Conservation (phyloP, 2,329 filamentous ascomycete species). For the Incumbomyces delicatus region DNA sequence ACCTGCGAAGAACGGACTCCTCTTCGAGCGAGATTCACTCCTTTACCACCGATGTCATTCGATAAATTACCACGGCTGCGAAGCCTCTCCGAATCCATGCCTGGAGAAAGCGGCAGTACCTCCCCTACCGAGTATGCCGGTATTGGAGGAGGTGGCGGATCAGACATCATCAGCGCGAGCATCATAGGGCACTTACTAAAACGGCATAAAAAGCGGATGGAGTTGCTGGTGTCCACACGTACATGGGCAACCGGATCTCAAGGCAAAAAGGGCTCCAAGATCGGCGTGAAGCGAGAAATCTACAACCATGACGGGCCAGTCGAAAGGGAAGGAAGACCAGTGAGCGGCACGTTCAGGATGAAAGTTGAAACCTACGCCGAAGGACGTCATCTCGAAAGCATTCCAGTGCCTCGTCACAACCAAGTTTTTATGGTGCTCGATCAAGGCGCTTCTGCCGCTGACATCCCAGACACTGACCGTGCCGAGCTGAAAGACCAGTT, state of each 20-base stretch:
- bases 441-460: constrained; percentile 13
- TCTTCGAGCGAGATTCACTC: constrained; percentile 7
- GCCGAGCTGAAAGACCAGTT: constrained; percentile 16
- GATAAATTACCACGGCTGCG: constrained; percentile 11
- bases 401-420: constrained; percentile 14
- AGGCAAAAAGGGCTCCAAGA: constrained; percentile 15
- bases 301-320: constrained; percentile 16
- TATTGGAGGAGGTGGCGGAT: constrained; percentile 19
- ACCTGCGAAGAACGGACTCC: constrained; percentile 1
- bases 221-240: constrained; percentile 17
- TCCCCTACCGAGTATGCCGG: constrained; percentile 12
- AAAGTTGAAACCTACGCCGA: constrained; percentile 12
- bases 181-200: constrained; percentile 16
- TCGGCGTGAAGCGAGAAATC: constrained; percentile 19
- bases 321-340: constrained; percentile 9
- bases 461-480: constrained; percentile 14
- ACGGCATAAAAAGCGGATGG: constrained; percentile 11
- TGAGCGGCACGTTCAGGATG: constrained; percentile 17
- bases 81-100: constrained; percentile 12
- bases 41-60: constrained; percentile 13
- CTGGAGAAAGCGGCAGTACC: constrained; percentile 9
- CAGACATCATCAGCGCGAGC: constrained; percentile 20
- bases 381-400: constrained; percentile 18
- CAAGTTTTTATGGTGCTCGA: constrained; percentile 19
- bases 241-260: constrained; percentile 20